Evolutionary conservation across 768 basidiomycete species (phyloP), one percentile per base, ranked within the genome.

Genomic region (Termitomyces sp.): DNA sequence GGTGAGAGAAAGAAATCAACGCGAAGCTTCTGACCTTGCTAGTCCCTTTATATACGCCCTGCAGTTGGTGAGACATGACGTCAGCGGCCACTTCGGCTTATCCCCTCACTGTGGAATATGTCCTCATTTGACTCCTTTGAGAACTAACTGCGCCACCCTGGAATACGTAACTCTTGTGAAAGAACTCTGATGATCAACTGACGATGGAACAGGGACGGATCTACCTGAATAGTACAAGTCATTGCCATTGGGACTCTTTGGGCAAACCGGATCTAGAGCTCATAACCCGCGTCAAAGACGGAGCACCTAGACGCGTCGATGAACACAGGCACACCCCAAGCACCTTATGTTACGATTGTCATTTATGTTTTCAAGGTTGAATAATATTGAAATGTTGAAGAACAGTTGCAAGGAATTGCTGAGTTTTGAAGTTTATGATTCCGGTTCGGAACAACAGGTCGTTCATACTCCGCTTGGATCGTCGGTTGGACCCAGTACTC

Each of bases 21-120:
- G 18, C n/a, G 26, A 52, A 39, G 50, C 36, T 51, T 20, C 32
- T 33, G 27, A 9, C 42, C 14, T 24, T 7, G 50, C 53, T 14
- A 34, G 14, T 16, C 27, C 36, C 43, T 53, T 59, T 59, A 56
- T 63, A 63, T 61, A 55, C 27, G 18, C n/a, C 40, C 36, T 48
- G 43, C n/a, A 14, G n/a, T 10, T 33, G 42, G 56, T 63, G 60
- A 65, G 53, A 65, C 64, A 63, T 65, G 61, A 60, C 53, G 53
- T 60, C 61, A 58, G 22, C 44, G 6, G 44, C 44, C 32, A 43
- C 53, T 18, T 44, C 13, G 42, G 42, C 43, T 44, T 34, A 43
- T 45, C 53, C 8, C 43, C 30, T 34, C 27, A 33, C 18, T 32
- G 39, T 33, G 40, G 32, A 43, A 33, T 34, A 34, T 16, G 10